These are phyloP conservation scores for Trichoderma virens DNA, from an alignment of 495 filamentous ascomycete species.

Conservation along the genomic window DNA sequence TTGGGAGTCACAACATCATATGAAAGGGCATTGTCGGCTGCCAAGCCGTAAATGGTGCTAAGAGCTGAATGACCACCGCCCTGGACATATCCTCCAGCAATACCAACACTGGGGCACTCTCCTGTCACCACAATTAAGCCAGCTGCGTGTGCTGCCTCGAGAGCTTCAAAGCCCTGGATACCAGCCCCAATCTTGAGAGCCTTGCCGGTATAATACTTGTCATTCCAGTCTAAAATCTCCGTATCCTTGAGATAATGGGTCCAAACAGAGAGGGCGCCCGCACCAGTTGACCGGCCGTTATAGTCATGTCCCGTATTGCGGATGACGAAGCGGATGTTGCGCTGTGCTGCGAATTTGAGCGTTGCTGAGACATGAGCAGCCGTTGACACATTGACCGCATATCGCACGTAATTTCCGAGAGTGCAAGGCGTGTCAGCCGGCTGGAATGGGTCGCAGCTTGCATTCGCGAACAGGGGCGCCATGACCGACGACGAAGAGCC, in stretches of 20 bases:
- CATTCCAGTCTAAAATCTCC: constrained; percentile 32
- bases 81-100: constrained; percentile 42
- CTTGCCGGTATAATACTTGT: constrained; percentile 33
- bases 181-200: constrained; percentile 53
- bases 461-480: constrained; percentile 42
- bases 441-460: constrained; percentile 31
- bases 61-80: constrained; percentile 54
- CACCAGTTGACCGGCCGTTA: constrained; percentile 41
- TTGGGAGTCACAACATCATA: constrained; percentile 48
- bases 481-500: constrained; percentile 32
- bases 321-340: constrained; percentile 41
- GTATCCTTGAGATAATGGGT: constrained; percentile 45
- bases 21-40: constrained; percentile 50
- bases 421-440: constrained; percentile 34
- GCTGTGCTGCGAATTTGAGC: constrained; percentile 37
- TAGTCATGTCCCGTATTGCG: constrained; percentile 43
- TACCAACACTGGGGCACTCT: constrained; percentile 42
- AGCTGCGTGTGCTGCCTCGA: constrained; percentile 33
- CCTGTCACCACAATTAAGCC: constrained; percentile 46
- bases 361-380: constrained; percentile 32
- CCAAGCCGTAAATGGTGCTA: constrained; percentile 45
- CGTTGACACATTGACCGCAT: constrained; percentile 41
- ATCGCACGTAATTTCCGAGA: constrained; percentile 49
- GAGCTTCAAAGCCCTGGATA: constrained; percentile 46
- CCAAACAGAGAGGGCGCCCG: constrained; percentile 44